Base-by-base conservation (phyloP, 768 basidiomycete genomes). In the Cyclocybe cylindracea region DNA sequence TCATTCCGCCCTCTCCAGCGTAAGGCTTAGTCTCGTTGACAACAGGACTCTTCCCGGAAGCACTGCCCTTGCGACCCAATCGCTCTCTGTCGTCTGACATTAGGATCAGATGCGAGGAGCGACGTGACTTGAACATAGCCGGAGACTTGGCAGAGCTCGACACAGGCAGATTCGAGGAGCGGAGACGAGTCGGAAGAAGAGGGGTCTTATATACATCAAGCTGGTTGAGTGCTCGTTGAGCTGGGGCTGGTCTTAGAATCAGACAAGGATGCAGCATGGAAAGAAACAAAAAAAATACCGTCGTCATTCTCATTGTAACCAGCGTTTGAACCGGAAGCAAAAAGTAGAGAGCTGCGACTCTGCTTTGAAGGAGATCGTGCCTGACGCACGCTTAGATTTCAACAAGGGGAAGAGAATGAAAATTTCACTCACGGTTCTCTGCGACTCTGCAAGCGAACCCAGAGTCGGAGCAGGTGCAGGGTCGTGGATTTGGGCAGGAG, bases 201-300 rank as follows among this genome's bases (percentile, higher is more conserved):
- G 89, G 89, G 1, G 87, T 91, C 69, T 85, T 87, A 73, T 90
- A 91, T 31, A 87, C 76, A 56, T 91, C 88, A 40, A 89, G 71
- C 58, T 87, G 85, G 39, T 86, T 83, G 5, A 91, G 73, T 11
- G 84, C 84, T 51, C 78, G 77, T 68, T 89, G 85, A 14, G 87
- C 84, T 13, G 83, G 74, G 39, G 76, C 82, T 57, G 71, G 65
- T 11, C 73, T 40, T 33, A 44, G 45, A 50, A 38, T 52, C 44
- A 45, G 55, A 8, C 13, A 36, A 37, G 39, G 24, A 47, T 48
- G n/a, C 39, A 41, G 37, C 50, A 43, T 38, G 16, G 19, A 38
- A 11, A 44, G 19, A 37, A 16, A 37, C 38, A 19, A 18, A 37
- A 24, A 18, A 63, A 70, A 68, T 68, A 66, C 66, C 63, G 51